Conservation (phyloP, 257 asterid genomes). For the Euphrasia confusa region DNA sequence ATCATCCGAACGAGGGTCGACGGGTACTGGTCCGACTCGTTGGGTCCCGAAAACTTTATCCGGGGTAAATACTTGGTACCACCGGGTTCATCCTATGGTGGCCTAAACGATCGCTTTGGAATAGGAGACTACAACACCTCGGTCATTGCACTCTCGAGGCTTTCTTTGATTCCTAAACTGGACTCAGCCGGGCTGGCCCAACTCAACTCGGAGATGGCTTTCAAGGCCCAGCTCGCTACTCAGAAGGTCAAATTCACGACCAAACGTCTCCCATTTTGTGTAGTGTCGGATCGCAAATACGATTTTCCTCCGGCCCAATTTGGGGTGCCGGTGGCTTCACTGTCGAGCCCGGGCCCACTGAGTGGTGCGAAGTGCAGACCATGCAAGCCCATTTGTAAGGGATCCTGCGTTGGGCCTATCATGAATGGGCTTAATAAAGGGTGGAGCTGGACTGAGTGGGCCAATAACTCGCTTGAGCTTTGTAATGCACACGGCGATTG, state of each 20-base stretch:
- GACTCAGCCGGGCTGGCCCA: constrained; percentile 50
- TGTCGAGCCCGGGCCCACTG: constrained; percentile 76
- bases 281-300: constrained; percentile 69
- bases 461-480: constrained; percentile 45
- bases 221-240: constrained; percentile 72
- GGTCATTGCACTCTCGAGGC: constrained; percentile 72
- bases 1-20: constrained; percentile 85
- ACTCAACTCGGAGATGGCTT: constrained; percentile 79
- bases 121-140: constrained; percentile 79
- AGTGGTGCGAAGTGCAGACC: constrained; percentile 93
- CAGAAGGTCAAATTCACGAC: constrained; percentile 40
- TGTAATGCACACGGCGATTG: constrained; percentile 75
- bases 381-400: constrained; percentile 56
- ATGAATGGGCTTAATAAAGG: constrained; percentile 45
- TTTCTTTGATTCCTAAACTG: constrained; percentile 62
- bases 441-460: constrained; percentile 97
- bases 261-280: constrained; percentile 59
- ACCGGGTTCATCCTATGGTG: constrained; percentile 77
- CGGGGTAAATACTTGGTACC: constrained; percentile 74
- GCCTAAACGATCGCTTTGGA: constrained; percentile 88
- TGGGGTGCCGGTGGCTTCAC: constrained; percentile 78
- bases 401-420: constrained; percentile 54
- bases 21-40: constrained; percentile 70
- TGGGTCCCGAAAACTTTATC: constrained; percentile 51
- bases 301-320: constrained; percentile 52